These are phyloP conservation scores for Trametes coccinea DNA, from an alignment of 768 basidiomycete species.

Conservation along the genomic window DNA sequence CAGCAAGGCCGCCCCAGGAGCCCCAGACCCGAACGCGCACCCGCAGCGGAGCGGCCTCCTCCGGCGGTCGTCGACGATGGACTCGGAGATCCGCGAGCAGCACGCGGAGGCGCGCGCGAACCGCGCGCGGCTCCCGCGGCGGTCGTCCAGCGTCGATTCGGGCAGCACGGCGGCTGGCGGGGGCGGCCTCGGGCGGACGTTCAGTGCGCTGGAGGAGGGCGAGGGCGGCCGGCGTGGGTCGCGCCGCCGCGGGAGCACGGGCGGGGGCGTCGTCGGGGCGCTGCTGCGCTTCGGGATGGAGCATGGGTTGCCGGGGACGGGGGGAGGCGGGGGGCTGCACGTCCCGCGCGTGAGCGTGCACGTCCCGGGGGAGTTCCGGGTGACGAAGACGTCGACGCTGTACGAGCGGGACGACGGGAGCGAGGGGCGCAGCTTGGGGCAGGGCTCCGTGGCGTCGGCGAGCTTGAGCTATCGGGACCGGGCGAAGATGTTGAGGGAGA, in stretches of 20 bases:
- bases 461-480: slow-evolving; percentile 18
- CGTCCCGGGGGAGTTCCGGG: slow-evolving; percentile 2
- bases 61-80: slow-evolving; percentile 14
- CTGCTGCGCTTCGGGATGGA: slow-evolving; percentile 13
- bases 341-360: slow-evolving; percentile 5
- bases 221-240: not conserved
- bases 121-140: slow-evolving; percentile 2
- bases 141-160: slow-evolving; percentile 4
- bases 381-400: slow-evolving; percentile 2
- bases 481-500: slow-evolving; percentile 14
- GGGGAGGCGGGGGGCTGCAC: not conserved
- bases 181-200: slow-evolving; percentile 2
- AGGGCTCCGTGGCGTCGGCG: not conserved
- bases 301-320: not conserved
- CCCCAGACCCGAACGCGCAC: not conserved
- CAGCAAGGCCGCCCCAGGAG: not conserved
- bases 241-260: not conserved
- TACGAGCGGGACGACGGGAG: slow-evolving; percentile 3
- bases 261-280: slow-evolving; percentile 15
- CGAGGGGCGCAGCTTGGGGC: not conserved
- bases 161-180: not conserved
- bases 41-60: slow-evolving; percentile 11
- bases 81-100: slow-evolving; percentile 13
- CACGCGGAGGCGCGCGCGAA: slow-evolving; percentile 1
- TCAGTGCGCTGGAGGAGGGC: slow-evolving; percentile 19